Evolutionary conservation across 2,329 filamentous ascomycete species (phyloP).

Genomic region (Paecilomyces dactylethromorphus): DNA sequence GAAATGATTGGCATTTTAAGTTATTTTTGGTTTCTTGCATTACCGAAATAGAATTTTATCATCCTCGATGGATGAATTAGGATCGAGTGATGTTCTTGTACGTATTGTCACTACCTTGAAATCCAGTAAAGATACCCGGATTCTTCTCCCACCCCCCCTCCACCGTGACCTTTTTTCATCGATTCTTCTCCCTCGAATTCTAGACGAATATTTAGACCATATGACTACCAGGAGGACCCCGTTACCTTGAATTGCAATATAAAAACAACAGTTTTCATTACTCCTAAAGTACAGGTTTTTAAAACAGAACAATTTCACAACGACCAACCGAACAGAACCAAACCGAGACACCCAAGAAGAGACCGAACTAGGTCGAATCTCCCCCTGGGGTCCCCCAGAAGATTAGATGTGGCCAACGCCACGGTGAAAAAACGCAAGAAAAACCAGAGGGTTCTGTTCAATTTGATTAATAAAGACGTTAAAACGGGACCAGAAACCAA

Average conservation of each 20-base stretch:
- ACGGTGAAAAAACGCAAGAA: background rate
- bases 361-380: background rate
- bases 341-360: background rate
- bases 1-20: slow-evolving; percentile 14
- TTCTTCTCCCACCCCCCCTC: background rate
- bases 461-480: background rate
- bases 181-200: background rate
- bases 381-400: background rate
- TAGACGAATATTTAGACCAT: background rate
- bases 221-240: background rate
- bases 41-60: background rate
- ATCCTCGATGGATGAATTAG: background rate
- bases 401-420: background rate
- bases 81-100: background rate
- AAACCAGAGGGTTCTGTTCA: background rate
- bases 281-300: background rate
- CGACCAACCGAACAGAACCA: background rate
- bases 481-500: background rate
- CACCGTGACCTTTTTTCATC: background rate
- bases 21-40: background rate
- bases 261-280: background rate
- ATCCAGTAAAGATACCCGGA: background rate
- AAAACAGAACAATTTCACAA: background rate
- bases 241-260: background rate
- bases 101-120: background rate